Base-by-base conservation (phyloP, 2,329 filamentous ascomycete species). In the Ophiobolus disseminans region DNA sequence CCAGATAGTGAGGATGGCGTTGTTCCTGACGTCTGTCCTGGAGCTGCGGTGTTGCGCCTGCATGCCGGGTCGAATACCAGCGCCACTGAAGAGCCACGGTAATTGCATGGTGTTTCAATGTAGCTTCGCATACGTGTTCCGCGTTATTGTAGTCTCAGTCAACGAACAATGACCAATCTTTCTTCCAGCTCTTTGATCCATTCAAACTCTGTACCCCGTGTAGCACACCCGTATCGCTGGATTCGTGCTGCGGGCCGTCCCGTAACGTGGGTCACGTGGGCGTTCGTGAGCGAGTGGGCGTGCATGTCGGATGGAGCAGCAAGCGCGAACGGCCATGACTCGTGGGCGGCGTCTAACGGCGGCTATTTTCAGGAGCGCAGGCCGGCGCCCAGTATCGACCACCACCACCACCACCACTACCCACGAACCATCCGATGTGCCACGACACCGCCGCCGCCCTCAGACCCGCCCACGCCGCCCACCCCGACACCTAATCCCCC, bases 361-460 rank as follows among this genome's bases (percentile, higher is more conserved):
- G 53, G 45, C 34, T 42, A 47, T 39, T 40, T 50, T 45, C 47
- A 54, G 50, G 50, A 51, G 50, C 53, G 20, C 30, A 49, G 35
- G 42, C 34, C 34, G 37, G 26, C 34, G 36, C 21, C 5, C 36
- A 25, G 25, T 20, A 38, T 13, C 23, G 43, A 36, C 38, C 50
- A 47, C 23, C 41, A 49, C 45, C n/a, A 47, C 35, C 13, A 30
- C 37, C 46, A 39, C 46, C 32, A 19, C 21, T 41, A 44, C 31
- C 34, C 28, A 28, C 45, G 30, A 35, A 45, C 30, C n/a, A 23
- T 41, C 50, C 52, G 53, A 58, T 58, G 53, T 49, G 52, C 49
- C 43, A 48, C 46, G 23, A 44, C 47, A 46, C 45, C 43, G 55
- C 49, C 45, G 48, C 51, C 40, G 17, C n/a, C 10, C 17, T 14